Percentiles rank a stretch among this genome's conserved stretches.
Evolutionary conservation across 352 stramenopile species (phyloP).

Genomic region (Pythium brassicae): DNA sequence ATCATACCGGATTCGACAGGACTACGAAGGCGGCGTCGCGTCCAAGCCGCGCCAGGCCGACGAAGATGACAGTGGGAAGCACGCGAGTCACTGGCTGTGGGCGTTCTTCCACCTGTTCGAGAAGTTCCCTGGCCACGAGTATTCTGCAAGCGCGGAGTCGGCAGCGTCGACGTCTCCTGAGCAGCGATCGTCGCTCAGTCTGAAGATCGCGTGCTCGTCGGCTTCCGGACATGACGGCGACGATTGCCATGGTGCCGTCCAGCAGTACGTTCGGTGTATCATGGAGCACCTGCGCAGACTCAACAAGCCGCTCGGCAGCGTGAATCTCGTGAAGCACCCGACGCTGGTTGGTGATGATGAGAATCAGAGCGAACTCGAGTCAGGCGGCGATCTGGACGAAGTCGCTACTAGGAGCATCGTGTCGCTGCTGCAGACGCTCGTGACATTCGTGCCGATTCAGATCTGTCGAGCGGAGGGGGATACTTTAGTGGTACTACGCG

Average conservation of each 20-base stretch:
- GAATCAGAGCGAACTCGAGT: constrained; percentile 4
- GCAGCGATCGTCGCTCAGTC: constrained; percentile 12
- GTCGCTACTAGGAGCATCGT: constrained; percentile 15
- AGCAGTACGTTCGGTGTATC: constrained; percentile 26
- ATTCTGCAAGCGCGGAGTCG: background rate
- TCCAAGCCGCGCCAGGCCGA: background rate
- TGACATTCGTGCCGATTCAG: constrained; percentile 70
- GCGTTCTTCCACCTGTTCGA: constrained; percentile 47
- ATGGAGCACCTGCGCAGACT: constrained; percentile 50
- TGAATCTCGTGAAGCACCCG: constrained; percentile 20
- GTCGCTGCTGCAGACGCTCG: constrained; percentile 31
- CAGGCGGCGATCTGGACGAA: too few species aligned
- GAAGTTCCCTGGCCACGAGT: constrained; percentile 43
- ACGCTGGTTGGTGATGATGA: constrained; percentile 10
- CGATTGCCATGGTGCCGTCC: background rate
- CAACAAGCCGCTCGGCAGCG: constrained; percentile 48
- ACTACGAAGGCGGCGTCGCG: too few species aligned
- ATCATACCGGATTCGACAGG: constrained; percentile 39
- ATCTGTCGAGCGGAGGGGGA: constrained; percentile 69
- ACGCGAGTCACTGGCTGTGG: constrained; percentile 19
- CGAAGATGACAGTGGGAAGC: background rate
- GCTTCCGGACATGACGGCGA: background rate
- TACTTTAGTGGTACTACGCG: constrained; percentile 38
- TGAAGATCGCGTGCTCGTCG: constrained; percentile 19
- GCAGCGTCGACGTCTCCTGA: background rate